A percentile compares a stretch with the other conserved stretches of the same genome.
Conservation (phyloP, 192 early-diverging fungal genomes). For the Coemansia sp. region DNA sequence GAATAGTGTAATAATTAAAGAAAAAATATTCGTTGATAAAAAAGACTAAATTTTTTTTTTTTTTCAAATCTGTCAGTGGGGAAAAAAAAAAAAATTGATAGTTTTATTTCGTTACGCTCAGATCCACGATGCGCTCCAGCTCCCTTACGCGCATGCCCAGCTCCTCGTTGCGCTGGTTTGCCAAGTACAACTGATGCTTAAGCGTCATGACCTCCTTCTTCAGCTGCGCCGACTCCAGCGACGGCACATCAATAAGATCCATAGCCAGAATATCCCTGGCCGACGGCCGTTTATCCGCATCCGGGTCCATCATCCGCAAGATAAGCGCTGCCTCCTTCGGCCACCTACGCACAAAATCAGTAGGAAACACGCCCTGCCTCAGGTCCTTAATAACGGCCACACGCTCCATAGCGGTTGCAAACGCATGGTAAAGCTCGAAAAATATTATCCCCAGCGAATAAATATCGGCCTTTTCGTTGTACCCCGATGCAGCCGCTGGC, state of each 20-base stretch:
- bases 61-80: not conserved
- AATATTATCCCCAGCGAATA: conserved; percentile 96
- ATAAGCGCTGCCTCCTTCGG: conserved; percentile 73
- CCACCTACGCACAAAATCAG: conserved; percentile 57
- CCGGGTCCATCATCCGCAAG: conserved; percentile 76
- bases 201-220: conserved; percentile 38
- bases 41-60: not conserved
- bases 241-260: conserved; percentile 61
- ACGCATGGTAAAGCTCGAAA: conserved; percentile 90
- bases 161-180: conserved; percentile 51
- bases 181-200: conserved; percentile 42
- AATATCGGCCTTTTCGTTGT: conserved; percentile 85
- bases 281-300: conserved; percentile 69
- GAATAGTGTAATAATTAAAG: not conserved
- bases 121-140: conserved; percentile 47
- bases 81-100: not conserved
- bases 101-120: conserved; percentile 10
- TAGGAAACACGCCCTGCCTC: conserved; percentile 74
- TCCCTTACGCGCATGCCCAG: conserved; percentile 40
- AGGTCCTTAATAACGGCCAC: conserved; percentile 68
- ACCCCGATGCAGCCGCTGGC: conserved; percentile 33
- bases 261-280: conserved; percentile 70
- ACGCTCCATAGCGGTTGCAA: conserved; percentile 90
- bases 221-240: conserved; percentile 50
- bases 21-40: not conserved